Evolutionary conservation across 805 yeast species (phyloP).

Genomic region (Metschnikowia reukaufii): DNA sequence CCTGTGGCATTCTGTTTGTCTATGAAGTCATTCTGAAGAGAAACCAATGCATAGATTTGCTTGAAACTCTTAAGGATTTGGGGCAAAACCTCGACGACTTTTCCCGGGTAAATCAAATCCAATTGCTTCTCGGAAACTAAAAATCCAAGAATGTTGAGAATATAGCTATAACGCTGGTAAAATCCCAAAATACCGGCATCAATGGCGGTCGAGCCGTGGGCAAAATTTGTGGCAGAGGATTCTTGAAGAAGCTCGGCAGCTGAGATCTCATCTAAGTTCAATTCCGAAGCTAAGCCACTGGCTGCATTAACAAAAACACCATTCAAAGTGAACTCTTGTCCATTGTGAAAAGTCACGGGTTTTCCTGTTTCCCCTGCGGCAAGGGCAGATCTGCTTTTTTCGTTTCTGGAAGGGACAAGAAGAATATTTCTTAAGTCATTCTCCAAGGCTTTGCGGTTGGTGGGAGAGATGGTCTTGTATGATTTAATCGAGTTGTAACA

Average conservation of each 20-base stretch:
- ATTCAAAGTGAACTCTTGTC: slow-evolving; percentile 61
- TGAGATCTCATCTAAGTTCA: slow-evolving; percentile 65
- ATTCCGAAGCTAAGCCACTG: slow-evolving; percentile 52
- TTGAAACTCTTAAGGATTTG: slow-evolving; percentile 56
- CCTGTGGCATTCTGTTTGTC: slow-evolving; percentile 50
- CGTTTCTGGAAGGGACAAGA: slow-evolving; percentile 35
- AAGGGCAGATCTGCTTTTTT: slow-evolving; percentile 19
- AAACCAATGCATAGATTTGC: slow-evolving; percentile 56
- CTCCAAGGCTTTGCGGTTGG: slow-evolving; percentile 15
- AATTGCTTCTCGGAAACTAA: slow-evolving; percentile 25
- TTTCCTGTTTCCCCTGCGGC: slow-evolving; percentile 16
- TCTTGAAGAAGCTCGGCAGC: slow-evolving; percentile 67
- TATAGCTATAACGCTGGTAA: slow-evolving; percentile 66
- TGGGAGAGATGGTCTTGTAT: slow-evolving; percentile 7
- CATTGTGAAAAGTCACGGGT: slow-evolving; percentile 49
- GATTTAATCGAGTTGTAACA: slow-evolving; percentile 18
- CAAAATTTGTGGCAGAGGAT: slow-evolving; percentile 39
- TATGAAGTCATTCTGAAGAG: slow-evolving; percentile 49
- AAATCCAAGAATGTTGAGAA: slow-evolving; percentile 60
- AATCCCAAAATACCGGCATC: slow-evolving; percentile 70
- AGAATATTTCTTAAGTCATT: slow-evolving; percentile 35
- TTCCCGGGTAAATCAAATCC: slow-evolving; percentile 23
- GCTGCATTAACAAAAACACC: slow-evolving; percentile 63
- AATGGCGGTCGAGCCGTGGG: slow-evolving; percentile 48
- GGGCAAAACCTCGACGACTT: slow-evolving; percentile 28